Base-by-base conservation (phyloP, 495 filamentous ascomycete species). In the Penicillium paradoxum region DNA sequence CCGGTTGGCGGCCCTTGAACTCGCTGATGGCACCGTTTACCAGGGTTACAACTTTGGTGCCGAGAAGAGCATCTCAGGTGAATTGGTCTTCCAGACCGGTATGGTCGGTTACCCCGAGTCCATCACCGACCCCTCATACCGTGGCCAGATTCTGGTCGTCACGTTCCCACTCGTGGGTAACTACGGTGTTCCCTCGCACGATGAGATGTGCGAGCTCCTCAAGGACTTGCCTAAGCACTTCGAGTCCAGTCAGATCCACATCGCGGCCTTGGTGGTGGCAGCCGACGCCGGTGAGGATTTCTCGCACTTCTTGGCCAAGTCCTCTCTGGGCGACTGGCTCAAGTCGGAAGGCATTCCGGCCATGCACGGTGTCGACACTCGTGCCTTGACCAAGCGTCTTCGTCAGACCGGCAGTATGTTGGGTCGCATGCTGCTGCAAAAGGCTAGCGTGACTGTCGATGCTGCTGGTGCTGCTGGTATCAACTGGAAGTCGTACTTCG, bases 81-180 rank as follows among this genome's bases (percentile, higher is more conserved):
- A 98, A 80, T 77, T 97, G 66, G 93, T 98, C 71, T 98, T 98
- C 76, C 93, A 98, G 79, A 98, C 93, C 44, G 93, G 93, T 65
- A 95, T 98, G 93, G 93, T 98, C 51, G 93, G 93, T 55, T 98
- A 98, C 66, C 91, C 93, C 27, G 93, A 98, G 75, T 91, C 89
- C 11, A 80, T 96, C 62, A 96, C 90, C 45, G 90, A 96, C 61
- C 90, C 90, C 54, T 95, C 90, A 51, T 96, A 96, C 70, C 87
- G 87, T 14, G 90, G 90, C 33, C 90, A 96, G 71, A 91, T 96
- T 45, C 81, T 96, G 45, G 89, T 95, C 62, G 79, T 95, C 60
- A 96, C 90, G 22, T 95, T 93, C 69, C 90, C 90, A 21, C 77
- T 95, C 14, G 86, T 91, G 52, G 90, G 90, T 60, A 96, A 96